These are phyloP conservation scores for Rhizoclosmatium sp. DNA, from an alignment of 192 early-diverging fungal genomes.

Conservation along the genomic window DNA sequence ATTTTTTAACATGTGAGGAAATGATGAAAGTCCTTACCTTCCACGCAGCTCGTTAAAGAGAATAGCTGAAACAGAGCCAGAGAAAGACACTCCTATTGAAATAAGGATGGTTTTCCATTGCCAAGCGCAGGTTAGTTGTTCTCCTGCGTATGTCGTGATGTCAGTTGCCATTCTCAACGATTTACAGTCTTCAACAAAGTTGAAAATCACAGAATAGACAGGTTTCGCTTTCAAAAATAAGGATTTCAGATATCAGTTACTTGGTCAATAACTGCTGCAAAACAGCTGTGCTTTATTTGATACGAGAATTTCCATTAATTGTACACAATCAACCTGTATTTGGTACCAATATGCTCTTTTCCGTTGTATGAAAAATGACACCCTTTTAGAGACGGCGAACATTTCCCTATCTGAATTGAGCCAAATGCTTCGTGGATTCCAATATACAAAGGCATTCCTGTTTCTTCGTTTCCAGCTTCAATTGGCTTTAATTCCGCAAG, in stretches of 20 bases:
- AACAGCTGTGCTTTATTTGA: no score
- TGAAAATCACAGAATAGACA: no score
- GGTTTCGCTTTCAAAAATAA: no score
- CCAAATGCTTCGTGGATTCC: constrained; percentile 30
- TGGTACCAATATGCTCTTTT: constrained; percentile 21
- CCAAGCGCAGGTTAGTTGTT: neutral
- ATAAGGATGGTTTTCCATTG: constrained; percentile 3
- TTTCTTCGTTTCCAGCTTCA: constrained; percentile 17
- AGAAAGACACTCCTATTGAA: constrained; percentile 12
- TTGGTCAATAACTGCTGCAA: no score
- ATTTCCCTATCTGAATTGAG: constrained; percentile 27
- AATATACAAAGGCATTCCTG: constrained; percentile 32
- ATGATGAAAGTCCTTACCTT: neutral
- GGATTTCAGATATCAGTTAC: no score
- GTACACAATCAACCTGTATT: constrained; percentile 31
- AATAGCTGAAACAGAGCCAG: constrained; percentile 10
- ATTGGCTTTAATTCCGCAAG: constrained; percentile 27
- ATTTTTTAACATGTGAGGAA: neutral
- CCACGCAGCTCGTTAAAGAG: constrained; percentile 7
- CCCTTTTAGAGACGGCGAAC: constrained; percentile 16
- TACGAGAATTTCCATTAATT: neutral
- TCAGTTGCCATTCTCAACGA: no score
- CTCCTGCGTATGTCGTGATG: neutral
- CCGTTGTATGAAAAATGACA: constrained; percentile 29
- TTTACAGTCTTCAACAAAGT: no score